Evolutionary conservation across 805 yeast species (phyloP).

Genomic region (Saccharomycopsis synnaedendra): DNA sequence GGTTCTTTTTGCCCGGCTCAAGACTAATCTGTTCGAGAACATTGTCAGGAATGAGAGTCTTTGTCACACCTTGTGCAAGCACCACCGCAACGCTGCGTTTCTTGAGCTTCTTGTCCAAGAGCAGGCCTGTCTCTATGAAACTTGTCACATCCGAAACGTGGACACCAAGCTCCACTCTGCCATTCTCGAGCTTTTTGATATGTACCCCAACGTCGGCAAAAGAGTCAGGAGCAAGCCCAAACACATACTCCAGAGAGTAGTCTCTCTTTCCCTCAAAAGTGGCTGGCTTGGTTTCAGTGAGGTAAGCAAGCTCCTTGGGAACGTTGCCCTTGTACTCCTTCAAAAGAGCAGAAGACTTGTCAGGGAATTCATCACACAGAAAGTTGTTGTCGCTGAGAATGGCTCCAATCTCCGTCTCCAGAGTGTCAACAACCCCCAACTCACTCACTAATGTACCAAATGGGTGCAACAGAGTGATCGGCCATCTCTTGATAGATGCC

Average conservation of each 20-base stretch:
- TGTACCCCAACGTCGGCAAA: slow-evolving; percentile 74
- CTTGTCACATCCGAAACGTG: slow-evolving; percentile 76
- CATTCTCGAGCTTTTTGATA: slow-evolving; percentile 44
- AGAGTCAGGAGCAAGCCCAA: slow-evolving; percentile 49
- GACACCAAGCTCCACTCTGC: slow-evolving; percentile 69
- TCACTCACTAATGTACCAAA: slow-evolving; percentile 88
- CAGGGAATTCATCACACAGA: slow-evolving; percentile 70
- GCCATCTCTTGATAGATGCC: slow-evolving; percentile 97
- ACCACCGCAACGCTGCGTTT: slow-evolving; percentile 85
- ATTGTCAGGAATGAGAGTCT: slow-evolving; percentile 54
- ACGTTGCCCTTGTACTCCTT: slow-evolving; percentile 20
- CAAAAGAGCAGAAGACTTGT: slow-evolving; percentile 23
- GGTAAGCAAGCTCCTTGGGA: slow-evolving; percentile 19
- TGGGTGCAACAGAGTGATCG: slow-evolving; percentile 96
- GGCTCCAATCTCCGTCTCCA: slow-evolving; percentile 73
- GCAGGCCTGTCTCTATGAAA: slow-evolving; percentile 59
- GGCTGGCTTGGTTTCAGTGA: not conserved
- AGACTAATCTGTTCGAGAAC: slow-evolving; percentile 53
- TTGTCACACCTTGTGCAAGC: slow-evolving; percentile 63
- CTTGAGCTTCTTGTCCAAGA: slow-evolving; percentile 79
- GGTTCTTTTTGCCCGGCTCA: slow-evolving; percentile 43
- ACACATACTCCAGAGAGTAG: slow-evolving; percentile 47
- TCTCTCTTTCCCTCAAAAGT: slow-evolving; percentile 33
- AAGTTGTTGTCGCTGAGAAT: slow-evolving; percentile 82
- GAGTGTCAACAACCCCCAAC: slow-evolving; percentile 70